Evolutionary conservation across 345 rosid species (phyloP), one percentile per base, ranked within the genome.

Genomic region (Gossypium stocksii): DNA sequence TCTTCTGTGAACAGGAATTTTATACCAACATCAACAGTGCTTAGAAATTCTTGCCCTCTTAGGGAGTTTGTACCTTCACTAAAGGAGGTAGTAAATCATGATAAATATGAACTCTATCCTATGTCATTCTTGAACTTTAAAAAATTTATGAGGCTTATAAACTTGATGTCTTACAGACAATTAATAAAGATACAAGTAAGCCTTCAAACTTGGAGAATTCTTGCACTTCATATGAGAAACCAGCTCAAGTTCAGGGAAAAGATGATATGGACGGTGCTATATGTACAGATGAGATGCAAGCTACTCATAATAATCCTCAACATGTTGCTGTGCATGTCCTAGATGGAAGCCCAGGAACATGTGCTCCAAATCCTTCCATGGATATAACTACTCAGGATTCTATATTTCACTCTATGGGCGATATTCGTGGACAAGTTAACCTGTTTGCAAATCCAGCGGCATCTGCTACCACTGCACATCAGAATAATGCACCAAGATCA

Each of bases 221-320:
- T 73, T 68, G 79, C 82, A 78, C 70, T 66, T 65, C 74, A 72
- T 38, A 76, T 62, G 82, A 87, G 69, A 88, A 82, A 62, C 38
- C 72, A 38, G 78, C 71, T 75, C 82, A 79, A 77, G 79, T 77
- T 23, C 80, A 76, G 80, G 85, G 79, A 79, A 75, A 72, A 54
- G 78, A 79, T 70, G 77, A 77, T 54, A 66, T 60, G 20, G 82
- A 51, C 60, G 78, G 74, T 61, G 77, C 77, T 27, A 51, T 75
- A 75, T 82, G 70, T 41, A 66, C 76, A 34, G 88, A 86, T 77
- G 84, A 85, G 75, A 78, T 80, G 80, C 87, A 87, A 81, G 76
- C 83, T 67, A 77, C 83, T 77, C 91, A 85, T 60, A 86, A 74
- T 86, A 88, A 84, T 77, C 97, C 98, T 54, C 86, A 87, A 83